These are phyloP conservation scores for Phaeosphaeria sp. DNA, from an alignment of 2,329 filamentous ascomycete genomes.

Conservation along the genomic window DNA sequence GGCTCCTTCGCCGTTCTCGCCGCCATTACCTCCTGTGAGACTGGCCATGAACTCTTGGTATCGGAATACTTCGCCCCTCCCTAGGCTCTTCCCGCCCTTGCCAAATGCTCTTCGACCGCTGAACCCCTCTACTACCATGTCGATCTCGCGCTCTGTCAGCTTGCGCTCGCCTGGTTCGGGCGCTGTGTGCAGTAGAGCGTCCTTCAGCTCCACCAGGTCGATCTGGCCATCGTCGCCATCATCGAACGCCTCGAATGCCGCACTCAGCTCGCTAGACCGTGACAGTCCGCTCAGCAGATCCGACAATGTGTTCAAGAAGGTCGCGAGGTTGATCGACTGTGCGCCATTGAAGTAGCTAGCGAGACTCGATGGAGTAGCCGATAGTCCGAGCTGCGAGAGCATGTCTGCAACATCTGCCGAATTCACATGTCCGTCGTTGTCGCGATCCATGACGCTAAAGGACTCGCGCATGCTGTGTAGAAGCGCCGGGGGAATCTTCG, in stretches of 20 bases:
- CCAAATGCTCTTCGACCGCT: constrained; percentile 83
- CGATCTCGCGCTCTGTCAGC: constrained; percentile 68
- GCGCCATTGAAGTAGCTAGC: constrained; percentile 78
- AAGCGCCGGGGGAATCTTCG: constrained; percentile 79
- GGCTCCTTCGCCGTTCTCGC: constrained; percentile 26
- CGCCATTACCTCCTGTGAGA: constrained; percentile 46
- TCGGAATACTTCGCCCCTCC: constrained; percentile 84
- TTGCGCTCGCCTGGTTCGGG: constrained; percentile 63
- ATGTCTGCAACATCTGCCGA: constrained; percentile 87
- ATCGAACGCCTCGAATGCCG: constrained; percentile 94
- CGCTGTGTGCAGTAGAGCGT: constrained; percentile 81
- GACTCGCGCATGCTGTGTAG: constrained; percentile 88
- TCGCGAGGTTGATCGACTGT: constrained; percentile 79
- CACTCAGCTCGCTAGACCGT: constrained; percentile 78
- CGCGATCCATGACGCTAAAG: constrained; percentile 90
- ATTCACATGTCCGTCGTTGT: constrained; percentile 83
- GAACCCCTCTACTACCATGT: constrained; percentile 87
- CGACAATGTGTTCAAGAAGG: constrained; percentile 84
- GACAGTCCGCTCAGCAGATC: constrained; percentile 77
- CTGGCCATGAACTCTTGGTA: constrained; percentile 87
- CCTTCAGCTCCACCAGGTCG: constrained; percentile 80
- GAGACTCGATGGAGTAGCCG: constrained; percentile 74
- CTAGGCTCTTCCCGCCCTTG: constrained; percentile 59
- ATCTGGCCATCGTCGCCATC: constrained; percentile 94
- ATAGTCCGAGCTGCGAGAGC: constrained; percentile 83